Percentiles rank a stretch among this genome's conserved stretches.
phyloP scores from a whole-genome alignment of 495 filamentous ascomycete species.

The Lophiotrema nucula region DNA sequence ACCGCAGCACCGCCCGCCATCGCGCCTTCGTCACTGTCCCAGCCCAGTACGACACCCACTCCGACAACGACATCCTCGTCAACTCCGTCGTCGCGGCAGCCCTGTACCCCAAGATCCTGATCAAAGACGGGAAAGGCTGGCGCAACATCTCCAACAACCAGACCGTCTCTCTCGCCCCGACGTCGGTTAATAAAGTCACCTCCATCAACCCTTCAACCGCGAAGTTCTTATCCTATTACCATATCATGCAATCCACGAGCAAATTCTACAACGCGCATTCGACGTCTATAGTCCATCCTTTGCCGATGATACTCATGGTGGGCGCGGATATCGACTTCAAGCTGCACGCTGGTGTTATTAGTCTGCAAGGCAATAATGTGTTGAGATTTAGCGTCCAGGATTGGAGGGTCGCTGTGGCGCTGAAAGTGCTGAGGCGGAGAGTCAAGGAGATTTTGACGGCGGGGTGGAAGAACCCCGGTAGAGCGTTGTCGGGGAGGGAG shows the following conservation, averaged over 20 bases:
- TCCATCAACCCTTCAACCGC: constrained; percentile 47
- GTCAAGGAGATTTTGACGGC: constrained; percentile 32
- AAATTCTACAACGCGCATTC: constrained; percentile 86
- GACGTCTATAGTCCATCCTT: constrained; percentile 75
- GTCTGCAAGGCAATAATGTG: constrained; percentile 83
- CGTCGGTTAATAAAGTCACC: constrained; percentile 76
- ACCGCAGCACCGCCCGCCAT: constrained; percentile 56
- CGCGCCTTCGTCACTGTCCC: constrained; percentile 79
- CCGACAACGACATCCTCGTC: constrained; percentile 71
- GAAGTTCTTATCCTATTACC: constrained; percentile 88
- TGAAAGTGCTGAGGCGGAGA: constrained; percentile 67
- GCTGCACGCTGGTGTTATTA: constrained; percentile 81
- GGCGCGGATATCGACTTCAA: constrained; percentile 78
- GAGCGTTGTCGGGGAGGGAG: constrained; percentile 18
- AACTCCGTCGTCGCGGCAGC: constrained; percentile 82
- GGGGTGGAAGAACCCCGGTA: constrained; percentile 28
- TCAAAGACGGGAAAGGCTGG: constrained; percentile 84
- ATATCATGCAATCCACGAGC: constrained; percentile 87
- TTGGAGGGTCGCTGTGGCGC: constrained; percentile 84
- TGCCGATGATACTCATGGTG: constrained; percentile 78
- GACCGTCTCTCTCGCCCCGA: constrained; percentile 75
- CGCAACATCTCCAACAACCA: constrained; percentile 90
- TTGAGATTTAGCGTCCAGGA: constrained; percentile 83
- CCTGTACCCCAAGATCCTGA: constrained; percentile 91
- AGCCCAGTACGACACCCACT: constrained; percentile 67